A percentile compares a stretch with the other conserved stretches of the same genome.
These are phyloP conservation scores for Hypoxylon sp. DNA, from an alignment of 2,329 filamentous ascomycete species.

Conservation along the genomic window DNA sequence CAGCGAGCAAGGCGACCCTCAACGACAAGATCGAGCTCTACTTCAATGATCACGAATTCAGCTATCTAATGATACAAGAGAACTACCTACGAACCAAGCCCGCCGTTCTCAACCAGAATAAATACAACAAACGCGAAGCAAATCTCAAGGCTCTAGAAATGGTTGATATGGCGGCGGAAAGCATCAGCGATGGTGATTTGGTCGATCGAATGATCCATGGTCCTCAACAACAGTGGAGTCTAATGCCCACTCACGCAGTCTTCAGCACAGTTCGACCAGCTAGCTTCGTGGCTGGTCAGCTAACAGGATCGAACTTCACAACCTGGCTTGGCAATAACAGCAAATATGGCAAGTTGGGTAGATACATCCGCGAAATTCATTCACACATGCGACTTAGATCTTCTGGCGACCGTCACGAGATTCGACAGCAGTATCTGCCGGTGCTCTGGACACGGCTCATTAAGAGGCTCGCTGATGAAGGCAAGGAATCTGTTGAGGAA, in stretches of 20 bases:
- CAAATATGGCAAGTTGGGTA: conserved; percentile 81
- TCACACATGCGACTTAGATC: conserved; percentile 94
- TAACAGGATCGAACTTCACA: conserved; percentile 83
- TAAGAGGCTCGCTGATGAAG: conserved; percentile 79
- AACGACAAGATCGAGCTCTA: conserved; percentile 99
- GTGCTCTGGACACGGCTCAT: conserved; percentile 87
- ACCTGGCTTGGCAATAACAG: conserved; percentile 97
- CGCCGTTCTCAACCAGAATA: conserved; percentile 68
- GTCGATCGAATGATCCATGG: conserved; percentile 99
- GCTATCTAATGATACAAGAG: conserved; percentile 97
- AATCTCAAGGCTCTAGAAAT: conserved; percentile 88
- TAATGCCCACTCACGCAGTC: conserved; percentile 96
- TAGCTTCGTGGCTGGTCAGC: conserved; percentile 86
- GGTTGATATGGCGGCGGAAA: conserved; percentile 88
- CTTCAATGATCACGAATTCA: conserved; percentile 99
- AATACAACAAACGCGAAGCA: conserved; percentile 76
- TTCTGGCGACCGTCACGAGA: conserved; percentile 91
- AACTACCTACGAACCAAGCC: conserved; percentile 94
- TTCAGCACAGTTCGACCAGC: conserved; percentile 95
- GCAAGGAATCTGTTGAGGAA: conserved; percentile 83
- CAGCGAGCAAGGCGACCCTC: conserved; percentile 85
- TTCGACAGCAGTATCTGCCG: conserved; percentile 94
- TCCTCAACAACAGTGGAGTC: conserved; percentile 96
- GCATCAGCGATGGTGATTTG: conserved; percentile 96
- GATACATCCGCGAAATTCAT: conserved; percentile 93